Conservation (phyloP, 345 rosid species). For the Gossypium mustelinum region DNA sequence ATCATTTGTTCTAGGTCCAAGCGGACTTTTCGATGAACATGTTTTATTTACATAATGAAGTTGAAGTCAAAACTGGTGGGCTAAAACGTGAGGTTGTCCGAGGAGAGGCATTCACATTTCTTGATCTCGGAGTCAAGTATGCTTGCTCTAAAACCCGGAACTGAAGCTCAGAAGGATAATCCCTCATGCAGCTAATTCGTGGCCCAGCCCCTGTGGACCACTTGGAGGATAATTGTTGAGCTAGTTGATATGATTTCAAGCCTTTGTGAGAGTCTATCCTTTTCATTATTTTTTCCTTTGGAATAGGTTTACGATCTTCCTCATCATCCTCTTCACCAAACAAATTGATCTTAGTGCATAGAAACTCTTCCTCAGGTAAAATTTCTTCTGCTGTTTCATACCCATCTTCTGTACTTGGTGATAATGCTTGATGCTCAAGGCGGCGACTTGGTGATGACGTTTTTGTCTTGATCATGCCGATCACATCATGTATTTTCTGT, state of each 20-base stretch:
- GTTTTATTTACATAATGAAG: constrained; percentile 19
- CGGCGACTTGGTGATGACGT: constrained; percentile 10
- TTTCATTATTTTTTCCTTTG: constrained; percentile 65
- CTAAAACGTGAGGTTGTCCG: constrained; percentile 15
- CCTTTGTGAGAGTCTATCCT: constrained; percentile 79
- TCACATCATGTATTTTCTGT: constrained; percentile 24
- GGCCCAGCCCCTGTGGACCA: constrained; percentile 98
- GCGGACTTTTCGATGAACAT: constrained; percentile 24
- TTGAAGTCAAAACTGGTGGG: constrained; percentile 12
- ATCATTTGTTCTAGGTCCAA: constrained; percentile 14
- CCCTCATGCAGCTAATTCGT: constrained; percentile 92
- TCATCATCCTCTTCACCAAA: constrained; percentile 54
- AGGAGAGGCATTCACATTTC: constrained; percentile 18
- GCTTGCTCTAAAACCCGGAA: constrained; percentile 63
- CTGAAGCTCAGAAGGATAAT: constrained; percentile 83
- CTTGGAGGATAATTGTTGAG: constrained; percentile 57
- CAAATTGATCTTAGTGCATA: constrained; percentile 50
- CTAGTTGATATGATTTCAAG: constrained; percentile 70
- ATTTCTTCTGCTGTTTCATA: constrained; percentile 76
- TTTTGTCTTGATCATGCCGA: constrained; percentile 23
- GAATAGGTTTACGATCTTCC: constrained; percentile 46
- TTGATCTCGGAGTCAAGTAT: constrained; percentile 63
- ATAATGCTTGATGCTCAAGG: constrained; percentile 11
- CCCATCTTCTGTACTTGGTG: constrained; percentile 41
- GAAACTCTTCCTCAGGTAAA: constrained; percentile 66